These are phyloP conservation scores for Coleophoma cylindrospora DNA, from an alignment of 2,329 filamentous ascomycete species.

Conservation along the genomic window DNA sequence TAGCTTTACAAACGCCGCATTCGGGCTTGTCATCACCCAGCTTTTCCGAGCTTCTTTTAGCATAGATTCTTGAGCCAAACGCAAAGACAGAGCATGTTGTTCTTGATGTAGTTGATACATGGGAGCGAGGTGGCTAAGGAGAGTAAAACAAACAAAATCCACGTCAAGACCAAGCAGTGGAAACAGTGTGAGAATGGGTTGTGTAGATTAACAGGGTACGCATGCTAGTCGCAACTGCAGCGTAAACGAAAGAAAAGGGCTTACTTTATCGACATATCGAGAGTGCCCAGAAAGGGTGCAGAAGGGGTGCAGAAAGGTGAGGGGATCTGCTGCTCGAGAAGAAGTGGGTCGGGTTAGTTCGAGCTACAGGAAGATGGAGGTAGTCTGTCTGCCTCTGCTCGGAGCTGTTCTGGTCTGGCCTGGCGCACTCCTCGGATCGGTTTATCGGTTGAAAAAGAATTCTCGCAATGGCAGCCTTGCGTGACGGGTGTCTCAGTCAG, in stretches of 20 bases:
- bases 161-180: not conserved
- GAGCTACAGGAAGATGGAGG: not conserved
- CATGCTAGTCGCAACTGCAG: not conserved
- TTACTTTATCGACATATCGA: conserved; percentile 52
- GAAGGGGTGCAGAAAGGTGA: conserved; percentile 9
- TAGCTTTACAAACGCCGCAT: conserved; percentile 73
- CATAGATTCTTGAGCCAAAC: conserved; percentile 18
- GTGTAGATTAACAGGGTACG: conserved; percentile 8
- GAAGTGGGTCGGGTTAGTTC: conserved; percentile 1
- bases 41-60: conserved; percentile 36
- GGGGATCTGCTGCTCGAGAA: not conserved
- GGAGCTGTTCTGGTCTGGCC: no score
- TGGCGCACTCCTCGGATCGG: no score
- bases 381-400: no score
- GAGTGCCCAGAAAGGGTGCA: conserved; percentile 10
- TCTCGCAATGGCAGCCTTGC: no score
- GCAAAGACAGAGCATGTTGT: conserved; percentile 22
- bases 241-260: conserved; percentile 16
- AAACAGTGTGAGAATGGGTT: conserved; percentile 7
- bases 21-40: conserved; percentile 89
- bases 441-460: no score
- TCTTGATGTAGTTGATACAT: conserved; percentile 27
- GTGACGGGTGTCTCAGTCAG: no score
- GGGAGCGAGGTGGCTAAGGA: conserved; percentile 3
- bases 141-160: conserved; percentile 1